phyloP scores from a whole-genome alignment of 176 grass and related monocot species.

The Musa beccarii region DNA sequence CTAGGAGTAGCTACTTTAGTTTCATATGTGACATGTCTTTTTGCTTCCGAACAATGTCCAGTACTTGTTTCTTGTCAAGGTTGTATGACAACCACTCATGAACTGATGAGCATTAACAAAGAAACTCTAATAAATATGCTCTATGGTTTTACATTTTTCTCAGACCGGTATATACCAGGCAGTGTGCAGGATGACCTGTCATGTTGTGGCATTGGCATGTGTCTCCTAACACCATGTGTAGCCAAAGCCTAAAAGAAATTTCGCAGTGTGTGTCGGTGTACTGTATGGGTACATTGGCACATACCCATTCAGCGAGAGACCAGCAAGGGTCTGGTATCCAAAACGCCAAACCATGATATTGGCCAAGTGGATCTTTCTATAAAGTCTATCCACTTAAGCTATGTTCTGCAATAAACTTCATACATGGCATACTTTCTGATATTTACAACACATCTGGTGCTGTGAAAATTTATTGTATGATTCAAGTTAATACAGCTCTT shows the following conservation, averaged over 20 bases:
- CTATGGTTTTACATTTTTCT: background rate
- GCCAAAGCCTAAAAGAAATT: too few relatives aligned
- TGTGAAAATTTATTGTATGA: background rate
- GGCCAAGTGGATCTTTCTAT: background rate
- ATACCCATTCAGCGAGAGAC: too few relatives aligned
- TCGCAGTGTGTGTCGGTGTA: too few relatives aligned
- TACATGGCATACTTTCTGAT: background rate
- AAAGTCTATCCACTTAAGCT: too few relatives aligned
- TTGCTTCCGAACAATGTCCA: background rate
- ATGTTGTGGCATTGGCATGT: too few relatives aligned
- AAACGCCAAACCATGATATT: background rate
- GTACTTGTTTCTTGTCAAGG: background rate
- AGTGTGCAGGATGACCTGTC: too few relatives aligned
- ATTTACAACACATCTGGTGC: background rate
- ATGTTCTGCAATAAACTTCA: background rate
- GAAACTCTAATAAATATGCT: background rate
- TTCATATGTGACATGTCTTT: background rate
- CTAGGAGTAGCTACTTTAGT: background rate
- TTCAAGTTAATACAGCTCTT: background rate
- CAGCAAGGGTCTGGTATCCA: too few relatives aligned
- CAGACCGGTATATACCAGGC: too few relatives aligned
- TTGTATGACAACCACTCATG: background rate
- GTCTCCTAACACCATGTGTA: too few relatives aligned
- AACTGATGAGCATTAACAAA: background rate
- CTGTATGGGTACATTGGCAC: too few relatives aligned